Percentiles rank a stretch among this genome's conserved stretches.
phyloP scores from a whole-genome alignment of 768 basidiomycete species.

The Panaeolus cyanescens region DNA sequence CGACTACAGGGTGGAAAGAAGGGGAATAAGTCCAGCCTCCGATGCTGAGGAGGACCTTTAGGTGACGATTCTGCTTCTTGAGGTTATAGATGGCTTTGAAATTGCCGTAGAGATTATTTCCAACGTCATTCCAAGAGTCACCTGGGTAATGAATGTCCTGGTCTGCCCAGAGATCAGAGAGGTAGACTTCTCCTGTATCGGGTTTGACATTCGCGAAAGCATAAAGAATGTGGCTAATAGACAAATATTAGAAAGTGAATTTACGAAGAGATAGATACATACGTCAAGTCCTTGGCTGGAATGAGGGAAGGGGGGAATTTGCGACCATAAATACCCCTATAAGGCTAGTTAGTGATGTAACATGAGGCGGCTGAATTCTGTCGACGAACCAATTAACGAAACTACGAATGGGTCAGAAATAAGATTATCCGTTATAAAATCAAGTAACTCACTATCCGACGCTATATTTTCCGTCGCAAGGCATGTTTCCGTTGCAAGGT shows the following conservation, averaged over 20 bases:
- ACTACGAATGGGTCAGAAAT: constrained; percentile 32
- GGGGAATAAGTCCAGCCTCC: constrained; percentile 96
- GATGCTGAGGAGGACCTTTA: constrained; percentile 84
- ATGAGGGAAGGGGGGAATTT: constrained; percentile 88
- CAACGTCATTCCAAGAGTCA: constrained; percentile 92
- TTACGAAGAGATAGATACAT: constrained; percentile 26
- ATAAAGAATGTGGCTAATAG: constrained; percentile 78
- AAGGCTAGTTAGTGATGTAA: background rate
- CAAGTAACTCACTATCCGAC: constrained; percentile 72
- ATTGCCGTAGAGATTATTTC: constrained; percentile 93
- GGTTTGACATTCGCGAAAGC: constrained; percentile 89
- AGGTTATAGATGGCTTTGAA: constrained; percentile 91
- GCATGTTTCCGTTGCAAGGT: constrained; percentile 27
- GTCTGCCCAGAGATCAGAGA: constrained; percentile 95
- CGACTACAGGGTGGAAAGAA: constrained; percentile 81
- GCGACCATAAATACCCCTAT: constrained; percentile 92
- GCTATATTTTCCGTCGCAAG: constrained; percentile 62
- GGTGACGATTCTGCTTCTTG: constrained; percentile 82
- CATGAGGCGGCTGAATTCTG: background rate
- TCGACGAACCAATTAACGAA: constrained; percentile 72
- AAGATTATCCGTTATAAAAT: background rate
- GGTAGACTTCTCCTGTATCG: constrained; percentile 81
- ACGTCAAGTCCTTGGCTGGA: constrained; percentile 86
- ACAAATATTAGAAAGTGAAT: constrained; percentile 8
- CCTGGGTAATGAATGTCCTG: constrained; percentile 95